Percentiles rank a stretch among this genome's conserved stretches.
These are phyloP conservation scores for Saturnispora diversa DNA, from an alignment of 805 yeast genomes.

Conservation along the genomic window DNA sequence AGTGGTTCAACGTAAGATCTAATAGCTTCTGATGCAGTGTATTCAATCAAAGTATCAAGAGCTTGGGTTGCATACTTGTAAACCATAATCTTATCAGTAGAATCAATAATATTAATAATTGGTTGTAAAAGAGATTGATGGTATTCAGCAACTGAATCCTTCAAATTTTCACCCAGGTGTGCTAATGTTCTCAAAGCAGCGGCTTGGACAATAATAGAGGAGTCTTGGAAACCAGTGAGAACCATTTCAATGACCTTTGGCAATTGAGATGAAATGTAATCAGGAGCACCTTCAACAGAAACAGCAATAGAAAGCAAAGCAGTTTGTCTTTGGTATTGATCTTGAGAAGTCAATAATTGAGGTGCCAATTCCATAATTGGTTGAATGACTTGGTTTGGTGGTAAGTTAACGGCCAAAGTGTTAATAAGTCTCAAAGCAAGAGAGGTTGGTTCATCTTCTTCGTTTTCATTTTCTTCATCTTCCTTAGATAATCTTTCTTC, in stretches of 20 bases:
- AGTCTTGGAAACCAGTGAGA: slow-evolving; percentile 68
- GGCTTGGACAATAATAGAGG: slow-evolving; percentile 65
- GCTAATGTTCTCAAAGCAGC: slow-evolving; percentile 80
- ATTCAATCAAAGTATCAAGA: slow-evolving; percentile 85
- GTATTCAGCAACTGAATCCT: slow-evolving; percentile 74
- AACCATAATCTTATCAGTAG: slow-evolving; percentile 72
- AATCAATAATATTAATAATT: slow-evolving; percentile 78
- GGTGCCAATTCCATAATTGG: slow-evolving; percentile 66
- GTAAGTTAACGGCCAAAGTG: slow-evolving; percentile 71
- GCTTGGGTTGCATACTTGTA: slow-evolving; percentile 89
- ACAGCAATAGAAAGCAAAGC: slow-evolving; percentile 75
- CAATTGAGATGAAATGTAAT: slow-evolving; percentile 70
- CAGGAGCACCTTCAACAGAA: slow-evolving; percentile 91
- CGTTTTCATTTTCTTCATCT: slow-evolving; percentile 88
- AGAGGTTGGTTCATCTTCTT: slow-evolving; percentile 72
- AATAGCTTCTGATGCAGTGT: slow-evolving; percentile 81
- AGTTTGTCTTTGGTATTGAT: slow-evolving; percentile 78
- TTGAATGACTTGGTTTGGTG: slow-evolving; percentile 84
- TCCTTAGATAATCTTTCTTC: slow-evolving; percentile 68
- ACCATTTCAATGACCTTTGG: slow-evolving; percentile 65
- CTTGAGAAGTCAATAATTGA: slow-evolving; percentile 49
- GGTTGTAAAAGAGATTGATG: slow-evolving; percentile 80
- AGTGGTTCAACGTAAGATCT: slow-evolving; percentile 73
- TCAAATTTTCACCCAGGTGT: slow-evolving; percentile 74
- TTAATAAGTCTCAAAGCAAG: slow-evolving; percentile 77